phyloP scores from a whole-genome alignment of 1,284 basidiomycete species.

The Heterobasidion irregulare region DNA sequence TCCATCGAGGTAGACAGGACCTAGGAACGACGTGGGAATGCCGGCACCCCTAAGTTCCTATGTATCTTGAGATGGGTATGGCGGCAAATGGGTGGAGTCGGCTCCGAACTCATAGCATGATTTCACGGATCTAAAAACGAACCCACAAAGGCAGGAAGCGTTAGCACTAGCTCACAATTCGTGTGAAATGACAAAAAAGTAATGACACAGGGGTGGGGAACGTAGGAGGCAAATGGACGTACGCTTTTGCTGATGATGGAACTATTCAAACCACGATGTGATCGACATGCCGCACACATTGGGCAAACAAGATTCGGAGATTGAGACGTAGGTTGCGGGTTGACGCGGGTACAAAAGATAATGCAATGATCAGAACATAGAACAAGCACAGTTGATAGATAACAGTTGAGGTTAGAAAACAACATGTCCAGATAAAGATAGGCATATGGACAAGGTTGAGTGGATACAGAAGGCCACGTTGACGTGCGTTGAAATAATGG shows the following conservation, averaged over 20 bases:
- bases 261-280: conserved; percentile 22
- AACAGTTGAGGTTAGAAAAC: conserved; percentile 15
- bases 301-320: conserved; percentile 5
- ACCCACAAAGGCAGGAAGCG: neutral
- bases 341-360: conserved; percentile 7
- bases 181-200: conserved; percentile 2
- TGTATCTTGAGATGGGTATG: too few species aligned
- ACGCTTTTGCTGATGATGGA: conserved; percentile 64
- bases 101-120: conserved; percentile 35
- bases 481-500: neutral
- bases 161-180: conserved; percentile 4
- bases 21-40: too few species aligned
- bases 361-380: conserved; percentile 5
- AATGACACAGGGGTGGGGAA: neutral
- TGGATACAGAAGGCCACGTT: neutral
- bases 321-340: neutral
- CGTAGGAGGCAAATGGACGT: conserved; percentile 25
- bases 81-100: neutral
- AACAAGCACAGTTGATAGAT: conserved; percentile 9
- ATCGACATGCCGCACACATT: conserved; percentile 9
- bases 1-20: too few species aligned
- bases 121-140: conserved; percentile 37
- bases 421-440: conserved; percentile 9
- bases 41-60: too few species aligned
- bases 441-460: neutral